These are phyloP conservation scores for Gossypium davidsonii DNA, from an alignment of 441 rosid genomes.

Conservation along the genomic window DNA sequence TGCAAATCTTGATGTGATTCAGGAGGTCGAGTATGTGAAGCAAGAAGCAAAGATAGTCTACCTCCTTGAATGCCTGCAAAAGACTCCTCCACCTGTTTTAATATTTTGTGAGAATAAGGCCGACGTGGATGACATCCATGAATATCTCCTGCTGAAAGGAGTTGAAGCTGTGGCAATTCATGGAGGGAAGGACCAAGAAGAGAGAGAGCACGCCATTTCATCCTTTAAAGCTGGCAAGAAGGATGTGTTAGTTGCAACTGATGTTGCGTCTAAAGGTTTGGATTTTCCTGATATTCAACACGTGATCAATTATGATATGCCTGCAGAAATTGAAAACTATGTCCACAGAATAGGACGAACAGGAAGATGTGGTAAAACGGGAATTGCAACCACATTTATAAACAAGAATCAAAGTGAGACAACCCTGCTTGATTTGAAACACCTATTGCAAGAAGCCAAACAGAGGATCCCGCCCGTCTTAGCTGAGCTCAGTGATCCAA, in stretches of 20 bases:
- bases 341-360: constrained; percentile 93
- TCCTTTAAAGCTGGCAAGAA: constrained; percentile 81
- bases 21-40: constrained; percentile 91
- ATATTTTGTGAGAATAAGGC: constrained; percentile 94
- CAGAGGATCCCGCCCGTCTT: constrained; percentile 90
- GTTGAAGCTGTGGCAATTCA: constrained; percentile 90
- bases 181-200: constrained; percentile 95
- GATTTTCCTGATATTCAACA: constrained; percentile 96
- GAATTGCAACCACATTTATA: constrained; percentile 89
- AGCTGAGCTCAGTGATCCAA: constrained; percentile 77
- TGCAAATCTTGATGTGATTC: constrained; percentile 91
- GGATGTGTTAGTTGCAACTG: constrained; percentile 87
- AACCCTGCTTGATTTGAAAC: constrained; percentile 75
- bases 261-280: constrained; percentile 88
- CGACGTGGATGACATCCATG: constrained; percentile 85
- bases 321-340: constrained; percentile 87
- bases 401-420: constrained; percentile 94
- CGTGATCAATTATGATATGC: constrained; percentile 92
- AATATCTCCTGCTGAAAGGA: constrained; percentile 83
- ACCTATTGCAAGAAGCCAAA: constrained; percentile 83
- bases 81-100: constrained; percentile 85
- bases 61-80: constrained; percentile 88
- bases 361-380: constrained; percentile 94
- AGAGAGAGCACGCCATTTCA: constrained; percentile 80
- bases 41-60: constrained; percentile 95